Conservation (phyloP, 169 alveolate genomes). For the Cryptosporidium parvum region DNA sequence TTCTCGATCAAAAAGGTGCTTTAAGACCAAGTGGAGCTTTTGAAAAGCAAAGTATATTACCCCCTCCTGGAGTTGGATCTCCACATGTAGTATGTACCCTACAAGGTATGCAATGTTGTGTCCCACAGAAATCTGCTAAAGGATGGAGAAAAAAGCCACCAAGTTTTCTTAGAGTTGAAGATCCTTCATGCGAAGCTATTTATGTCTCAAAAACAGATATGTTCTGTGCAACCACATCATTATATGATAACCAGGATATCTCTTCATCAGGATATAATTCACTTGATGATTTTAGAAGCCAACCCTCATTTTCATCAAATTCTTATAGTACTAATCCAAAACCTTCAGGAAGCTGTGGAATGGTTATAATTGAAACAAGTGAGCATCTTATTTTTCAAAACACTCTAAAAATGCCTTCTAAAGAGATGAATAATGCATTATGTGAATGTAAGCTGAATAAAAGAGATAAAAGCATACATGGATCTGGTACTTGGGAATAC, state of each 20-base stretch:
- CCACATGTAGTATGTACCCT: conserved; percentile 79
- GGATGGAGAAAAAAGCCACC: conserved; percentile 78
- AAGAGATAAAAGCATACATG: conserved; percentile 71
- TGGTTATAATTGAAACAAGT: conserved; percentile 78
- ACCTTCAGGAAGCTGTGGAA: conserved; percentile 77
- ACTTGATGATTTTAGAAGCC: neutral
- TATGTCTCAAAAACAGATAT: conserved; percentile 72
- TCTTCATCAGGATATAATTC: neutral
- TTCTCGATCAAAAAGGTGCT: conserved; percentile 73
- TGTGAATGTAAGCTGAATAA: conserved; percentile 78
- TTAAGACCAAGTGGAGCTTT: conserved; percentile 73
- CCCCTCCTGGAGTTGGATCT: conserved; percentile 80
- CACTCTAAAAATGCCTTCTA: conserved; percentile 77
- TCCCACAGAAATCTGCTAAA: conserved; percentile 79
- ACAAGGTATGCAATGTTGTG: conserved; percentile 82
- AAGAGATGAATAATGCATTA: conserved; percentile 78
- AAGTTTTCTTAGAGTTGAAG: conserved; percentile 54
- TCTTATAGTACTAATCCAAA: neutral
- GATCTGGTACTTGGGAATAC: conserved; percentile 75
- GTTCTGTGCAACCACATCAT: conserved; percentile 74
- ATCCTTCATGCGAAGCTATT: conserved; percentile 73
- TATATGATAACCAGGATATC: conserved; percentile 32
- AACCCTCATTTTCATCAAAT: neutral
- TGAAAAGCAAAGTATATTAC: conserved; percentile 77
- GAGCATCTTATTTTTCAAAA: conserved; percentile 77